Evolutionary conservation across 208 protist species (phyloP), one percentile per base, ranked within the genome.

Genomic region (Trypanosomatidae sp.): DNA sequence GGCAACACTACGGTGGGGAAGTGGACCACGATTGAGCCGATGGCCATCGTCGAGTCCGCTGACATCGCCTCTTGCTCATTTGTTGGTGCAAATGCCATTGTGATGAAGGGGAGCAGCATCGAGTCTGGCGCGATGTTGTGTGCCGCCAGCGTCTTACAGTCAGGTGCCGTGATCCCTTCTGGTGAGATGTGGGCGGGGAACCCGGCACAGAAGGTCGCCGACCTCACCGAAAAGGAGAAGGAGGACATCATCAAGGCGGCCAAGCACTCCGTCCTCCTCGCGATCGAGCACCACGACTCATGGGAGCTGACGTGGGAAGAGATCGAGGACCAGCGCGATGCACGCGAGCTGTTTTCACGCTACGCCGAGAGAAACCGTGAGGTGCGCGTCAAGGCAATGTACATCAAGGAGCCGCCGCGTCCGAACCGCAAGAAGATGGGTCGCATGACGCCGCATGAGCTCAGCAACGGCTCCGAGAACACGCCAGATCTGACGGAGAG

Each of bases 171-270:
- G 47, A 93, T 98, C 66, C 95, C 95, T 30, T 94, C 91, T 44
- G 95, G 95, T 28, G 92, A 97, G 82, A 91, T 98, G 83, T 98
- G 95, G 92, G 83, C 91, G 5, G 95, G 95, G 6, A 96, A 95
- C 73, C 95, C 95, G 30, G 93, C 93, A 8, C 84, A 97, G 69
- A 95, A 97, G 62, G 74, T 97, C 47, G 84, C 82, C 6, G 82
- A 96, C 62, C 81, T 98, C 28, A 93, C 91, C 15, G 91, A 97
- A 71, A 91, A 94, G 47, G 93, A 97, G 50, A 80, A 91, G 69
- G 90, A 97, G 33, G 78, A 93, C 62, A 95, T 97, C 64, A 86
- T 95, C 59, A 97, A 95, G 78, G 85, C 92, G 2, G 92, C 92
- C 7, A 97, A 97, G 77, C 92, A 97, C 64, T 93, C 93, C 76